Conservation (phyloP, 495 filamentous ascomycete species). For the Tirmania nivea region DNA sequence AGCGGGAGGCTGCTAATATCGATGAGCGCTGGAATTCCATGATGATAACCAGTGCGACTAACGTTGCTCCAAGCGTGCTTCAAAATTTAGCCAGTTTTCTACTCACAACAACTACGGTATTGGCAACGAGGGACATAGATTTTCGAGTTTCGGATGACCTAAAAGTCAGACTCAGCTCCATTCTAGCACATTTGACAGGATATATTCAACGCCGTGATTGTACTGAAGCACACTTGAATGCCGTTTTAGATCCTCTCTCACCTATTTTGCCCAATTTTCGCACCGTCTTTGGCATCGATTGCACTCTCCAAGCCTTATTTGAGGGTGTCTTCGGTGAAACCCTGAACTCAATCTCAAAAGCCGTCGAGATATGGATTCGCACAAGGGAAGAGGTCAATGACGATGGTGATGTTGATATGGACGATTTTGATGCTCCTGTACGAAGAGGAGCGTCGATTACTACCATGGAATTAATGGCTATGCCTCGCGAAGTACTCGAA, state of each 20-base stretch:
- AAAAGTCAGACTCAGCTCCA: not conserved
- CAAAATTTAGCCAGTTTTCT: not conserved
- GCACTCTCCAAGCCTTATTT: not conserved
- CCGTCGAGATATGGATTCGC: constrained; percentile 19
- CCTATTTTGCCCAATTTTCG: not conserved
- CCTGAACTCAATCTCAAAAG: not conserved
- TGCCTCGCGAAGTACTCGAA: not conserved
- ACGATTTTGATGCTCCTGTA: constrained; percentile 20
- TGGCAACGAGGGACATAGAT: not conserved
- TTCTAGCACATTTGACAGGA: not conserved
- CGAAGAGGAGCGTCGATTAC: constrained; percentile 28
- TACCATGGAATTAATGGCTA: constrained; percentile 21
- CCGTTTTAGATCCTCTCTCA: not conserved
- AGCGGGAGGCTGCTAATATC: not conserved
- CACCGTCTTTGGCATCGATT: not conserved
- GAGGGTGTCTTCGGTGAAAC: not conserved
- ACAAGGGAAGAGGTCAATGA: constrained; percentile 24
- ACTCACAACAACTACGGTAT: not conserved
- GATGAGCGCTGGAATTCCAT: not conserved
- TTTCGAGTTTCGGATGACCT: not conserved
- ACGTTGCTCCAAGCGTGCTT: not conserved
- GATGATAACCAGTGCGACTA: not conserved
- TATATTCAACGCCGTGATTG: not conserved
- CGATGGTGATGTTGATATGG: constrained; percentile 20
- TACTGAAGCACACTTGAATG: not conserved